Evolutionary conservation across 2,329 filamentous ascomycete genomes (phyloP).

Genomic region (Anthostomella pinea): DNA sequence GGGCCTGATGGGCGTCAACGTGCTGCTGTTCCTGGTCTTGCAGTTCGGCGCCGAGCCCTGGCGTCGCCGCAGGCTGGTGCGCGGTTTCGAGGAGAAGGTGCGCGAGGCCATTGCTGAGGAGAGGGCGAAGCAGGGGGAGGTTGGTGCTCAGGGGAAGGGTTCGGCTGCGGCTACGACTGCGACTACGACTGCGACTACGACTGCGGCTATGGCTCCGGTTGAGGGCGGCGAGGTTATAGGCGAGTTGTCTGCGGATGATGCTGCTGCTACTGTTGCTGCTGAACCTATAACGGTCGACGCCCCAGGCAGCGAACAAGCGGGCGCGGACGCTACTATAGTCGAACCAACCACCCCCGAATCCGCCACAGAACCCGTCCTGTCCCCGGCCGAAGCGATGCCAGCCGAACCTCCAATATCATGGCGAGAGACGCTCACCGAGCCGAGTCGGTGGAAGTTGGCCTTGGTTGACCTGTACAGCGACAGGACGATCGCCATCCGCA

Average conservation of each 20-base stretch:
- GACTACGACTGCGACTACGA: background rate
- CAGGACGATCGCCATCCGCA: conserved; percentile 58
- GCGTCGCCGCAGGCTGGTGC: conserved; percentile 76
- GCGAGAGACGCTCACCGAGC: conserved; percentile 42
- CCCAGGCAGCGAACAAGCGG: conserved; percentile 25
- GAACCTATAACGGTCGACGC: conserved; percentile 28
- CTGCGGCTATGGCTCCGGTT: background rate
- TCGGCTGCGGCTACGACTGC: background rate
- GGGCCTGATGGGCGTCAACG: conserved; percentile 96
- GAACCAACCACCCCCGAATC: conserved; percentile 12
- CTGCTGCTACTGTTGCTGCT: conserved; percentile 16
- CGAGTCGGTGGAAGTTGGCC: conserved; percentile 45
- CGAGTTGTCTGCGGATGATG: conserved; percentile 4
- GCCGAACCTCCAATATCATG: conserved; percentile 30
- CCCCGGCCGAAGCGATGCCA: conserved; percentile 8
- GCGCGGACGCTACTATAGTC: conserved; percentile 12
- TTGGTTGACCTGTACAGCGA: conserved; percentile 64
- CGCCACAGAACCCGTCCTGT: conserved; percentile 10
- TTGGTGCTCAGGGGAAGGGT: conserved; percentile 36
- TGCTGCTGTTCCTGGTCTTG: conserved; percentile 80
- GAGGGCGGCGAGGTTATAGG: no score
- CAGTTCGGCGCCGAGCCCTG: conserved; percentile 92
- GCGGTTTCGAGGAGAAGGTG: conserved; percentile 77
- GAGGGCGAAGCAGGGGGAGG: conserved; percentile 46
- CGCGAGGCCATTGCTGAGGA: conserved; percentile 68